Base-by-base conservation (phyloP, 805 yeast genomes). In the Starmerella roubikii region DNA sequence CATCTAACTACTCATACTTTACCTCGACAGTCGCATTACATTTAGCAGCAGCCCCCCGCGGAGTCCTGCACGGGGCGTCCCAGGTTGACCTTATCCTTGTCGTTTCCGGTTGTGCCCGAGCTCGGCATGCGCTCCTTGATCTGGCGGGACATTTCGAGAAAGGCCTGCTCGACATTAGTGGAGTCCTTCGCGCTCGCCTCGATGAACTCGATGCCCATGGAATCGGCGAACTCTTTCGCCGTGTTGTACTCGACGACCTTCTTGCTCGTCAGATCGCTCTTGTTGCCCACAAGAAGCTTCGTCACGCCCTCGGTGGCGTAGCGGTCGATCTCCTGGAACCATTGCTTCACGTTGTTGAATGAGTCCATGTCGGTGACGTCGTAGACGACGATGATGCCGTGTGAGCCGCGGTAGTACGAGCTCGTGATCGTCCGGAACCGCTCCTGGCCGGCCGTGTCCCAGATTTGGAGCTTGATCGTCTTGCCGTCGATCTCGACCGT, bases 361-460 rank as follows among this genome's bases (percentile, higher is more conserved):
- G 64, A 56, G 49, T 65, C 66, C 64, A 84, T 95, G 62, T 91
- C 97, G 37, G 98, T 91, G 33, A 91, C 96, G 59, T 88, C 98
- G 61, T 91, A 88, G 38, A 88, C 98, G 53, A 88, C 88, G 54
- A 88, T 91, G 61, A 88, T 91, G 45, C 98, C 98, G 59, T 88
- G 97, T 11, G 97, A 95, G 41, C 98, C 98, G 61, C 98, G 79
- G 69, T 88, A 88, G 67, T 88, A 88, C 13, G 95, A 83, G 12
- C 95, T 82, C 11, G 97, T 91, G 65, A 88, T 88, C 37, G 98
- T 91, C 65, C 97, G 78, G 68, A 91, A 91, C 54, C 98, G 71
- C 63, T 91, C 98, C 67, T 91, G 98, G 34, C 98, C 98, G 11
- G 97, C 98, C 40, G 98, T 91, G 60, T 91, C 98, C 98, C 98